phyloP scores from a whole-genome alignment of 371 early-diverging fungal genomes.

The Rhizopus microsporus region DNA sequence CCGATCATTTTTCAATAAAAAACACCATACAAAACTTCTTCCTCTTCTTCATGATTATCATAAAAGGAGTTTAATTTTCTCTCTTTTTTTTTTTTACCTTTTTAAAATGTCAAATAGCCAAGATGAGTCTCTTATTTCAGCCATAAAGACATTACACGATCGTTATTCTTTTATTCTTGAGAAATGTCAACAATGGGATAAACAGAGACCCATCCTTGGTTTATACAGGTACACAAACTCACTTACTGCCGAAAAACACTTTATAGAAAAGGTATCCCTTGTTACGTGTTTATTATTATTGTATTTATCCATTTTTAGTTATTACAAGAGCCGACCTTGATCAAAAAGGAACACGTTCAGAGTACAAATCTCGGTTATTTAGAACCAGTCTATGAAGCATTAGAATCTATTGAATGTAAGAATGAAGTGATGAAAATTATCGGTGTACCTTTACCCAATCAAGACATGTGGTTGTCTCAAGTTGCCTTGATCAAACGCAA shows the following conservation, averaged over 20 bases:
- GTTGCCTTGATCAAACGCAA: constrained; percentile 31
- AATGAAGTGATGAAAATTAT: constrained; percentile 36
- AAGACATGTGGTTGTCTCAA: constrained; percentile 28
- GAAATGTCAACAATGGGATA: constrained; percentile 19
- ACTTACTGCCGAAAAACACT: constrained; percentile 21
- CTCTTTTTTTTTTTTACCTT: background rate
- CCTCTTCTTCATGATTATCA: too few species aligned
- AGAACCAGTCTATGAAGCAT: constrained; percentile 46
- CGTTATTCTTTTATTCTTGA: constrained; percentile 14
- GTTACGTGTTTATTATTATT: constrained; percentile 9
- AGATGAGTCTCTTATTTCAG: constrained; percentile 4
- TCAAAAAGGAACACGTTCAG: constrained; percentile 44
- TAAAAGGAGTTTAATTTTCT: background rate
- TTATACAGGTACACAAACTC: constrained; percentile 25
- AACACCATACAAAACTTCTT: background rate
- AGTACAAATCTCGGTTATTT: constrained; percentile 48
- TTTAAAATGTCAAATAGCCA: too few species aligned
- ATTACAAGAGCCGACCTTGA: constrained; percentile 25
- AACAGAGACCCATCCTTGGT: constrained; percentile 21
- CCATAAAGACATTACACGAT: constrained; percentile 8
- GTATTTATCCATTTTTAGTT: constrained; percentile 20
- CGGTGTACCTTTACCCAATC: constrained; percentile 24
- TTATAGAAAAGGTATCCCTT: constrained; percentile 14
- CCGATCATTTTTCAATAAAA: constrained; percentile 1
- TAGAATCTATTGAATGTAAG: constrained; percentile 19